phyloP scores from a whole-genome alignment of 768 basidiomycete species.

The Mycena rosella region DNA sequence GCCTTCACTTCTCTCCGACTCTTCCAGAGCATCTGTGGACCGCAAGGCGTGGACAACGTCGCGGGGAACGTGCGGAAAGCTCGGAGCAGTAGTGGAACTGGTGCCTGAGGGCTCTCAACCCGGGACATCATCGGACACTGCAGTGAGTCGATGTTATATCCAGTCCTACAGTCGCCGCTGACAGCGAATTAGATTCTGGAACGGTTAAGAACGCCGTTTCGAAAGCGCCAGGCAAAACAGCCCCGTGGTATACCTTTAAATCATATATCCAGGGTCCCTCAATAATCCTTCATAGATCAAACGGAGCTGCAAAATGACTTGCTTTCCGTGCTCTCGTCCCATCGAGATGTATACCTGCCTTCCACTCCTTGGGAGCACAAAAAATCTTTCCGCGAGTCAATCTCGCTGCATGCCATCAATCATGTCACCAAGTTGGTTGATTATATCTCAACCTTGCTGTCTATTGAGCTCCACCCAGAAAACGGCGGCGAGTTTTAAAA shows the following conservation, averaged over 20 bases:
- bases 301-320: conserved; percentile 74
- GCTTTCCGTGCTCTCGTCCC: conserved; percentile 71
- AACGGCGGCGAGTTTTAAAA: conserved; percentile 89
- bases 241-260: conserved; percentile 58
- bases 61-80: conserved; percentile 63
- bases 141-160: conserved; percentile 40
- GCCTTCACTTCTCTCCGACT: conserved; percentile 64
- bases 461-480: conserved; percentile 62
- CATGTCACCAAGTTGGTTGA: conserved; percentile 87
- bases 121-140: conserved; percentile 42
- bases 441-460: conserved; percentile 1
- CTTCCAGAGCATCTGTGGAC: conserved; percentile 65
- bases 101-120: conserved; percentile 56
- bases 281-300: conserved; percentile 52
- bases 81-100: conserved; percentile 69
- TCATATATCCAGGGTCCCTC: not conserved
- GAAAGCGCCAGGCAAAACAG: conserved; percentile 65
- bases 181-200: conserved; percentile 62
- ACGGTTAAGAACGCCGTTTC: conserved; percentile 68
- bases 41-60: conserved; percentile 67
- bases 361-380: conserved; percentile 75
- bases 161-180: not conserved
- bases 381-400: conserved; percentile 72
- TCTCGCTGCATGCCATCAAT: conserved; percentile 85
- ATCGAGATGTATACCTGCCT: conserved; percentile 84